phyloP scores from a whole-genome alignment of 257 asterid species.

The Ophiorrhiza pumila region DNA sequence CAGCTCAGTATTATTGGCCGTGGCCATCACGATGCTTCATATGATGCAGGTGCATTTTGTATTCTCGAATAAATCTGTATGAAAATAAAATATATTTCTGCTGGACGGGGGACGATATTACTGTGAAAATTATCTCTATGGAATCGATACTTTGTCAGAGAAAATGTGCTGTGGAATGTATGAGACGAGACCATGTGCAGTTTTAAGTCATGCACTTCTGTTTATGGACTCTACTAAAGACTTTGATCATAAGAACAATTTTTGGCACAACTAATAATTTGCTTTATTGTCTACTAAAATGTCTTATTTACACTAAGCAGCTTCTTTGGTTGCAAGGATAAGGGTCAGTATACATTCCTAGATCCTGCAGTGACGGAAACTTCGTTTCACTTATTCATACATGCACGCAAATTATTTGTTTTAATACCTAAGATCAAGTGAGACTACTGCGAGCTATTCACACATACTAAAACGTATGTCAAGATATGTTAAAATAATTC shows the following conservation, averaged over 20 bases:
- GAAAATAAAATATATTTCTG: not conserved
- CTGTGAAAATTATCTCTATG: not conserved
- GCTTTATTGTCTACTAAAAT: not conserved
- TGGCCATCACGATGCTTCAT: conserved; percentile 64
- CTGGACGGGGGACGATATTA: not conserved
- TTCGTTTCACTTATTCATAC: not conserved
- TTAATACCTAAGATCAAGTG: not conserved
- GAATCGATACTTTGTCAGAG: not conserved
- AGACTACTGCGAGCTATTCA: not conserved
- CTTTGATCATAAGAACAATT: not conserved
- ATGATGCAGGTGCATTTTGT: conserved; percentile 44
- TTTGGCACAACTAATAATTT: not conserved
- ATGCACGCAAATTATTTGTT: not conserved
- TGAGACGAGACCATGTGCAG: not conserved
- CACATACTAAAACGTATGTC: not conserved
- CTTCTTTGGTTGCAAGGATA: not conserved
- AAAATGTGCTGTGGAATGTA: not conserved
- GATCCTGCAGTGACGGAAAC: conserved; percentile 1
- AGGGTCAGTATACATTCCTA: not conserved
- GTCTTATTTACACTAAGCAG: not conserved
- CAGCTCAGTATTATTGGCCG: conserved; percentile 72
- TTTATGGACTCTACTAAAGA: not conserved
- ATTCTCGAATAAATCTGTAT: not conserved
- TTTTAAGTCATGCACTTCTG: not conserved
- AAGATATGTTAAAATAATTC: not conserved